Conservation (phyloP, 116 monocot species). For the Cymodocea nodosa region DNA sequence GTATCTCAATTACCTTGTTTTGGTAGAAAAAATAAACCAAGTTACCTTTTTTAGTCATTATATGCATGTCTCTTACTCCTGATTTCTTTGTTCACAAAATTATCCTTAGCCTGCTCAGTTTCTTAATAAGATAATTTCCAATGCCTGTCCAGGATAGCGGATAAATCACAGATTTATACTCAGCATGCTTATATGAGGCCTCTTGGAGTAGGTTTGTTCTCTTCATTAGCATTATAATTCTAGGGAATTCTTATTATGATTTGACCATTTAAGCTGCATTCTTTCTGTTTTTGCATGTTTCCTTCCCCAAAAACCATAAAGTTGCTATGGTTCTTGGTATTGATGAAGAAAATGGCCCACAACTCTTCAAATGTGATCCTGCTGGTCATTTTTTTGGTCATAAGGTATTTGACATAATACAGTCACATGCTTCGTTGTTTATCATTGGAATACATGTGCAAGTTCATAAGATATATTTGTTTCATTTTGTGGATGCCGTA, state of each 20-base stretch:
- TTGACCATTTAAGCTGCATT: not conserved
- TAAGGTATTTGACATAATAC: slow-evolving; percentile 31
- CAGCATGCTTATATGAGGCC: slow-evolving; percentile 99
- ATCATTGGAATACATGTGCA: too few relatives aligned
- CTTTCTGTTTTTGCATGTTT: not conserved
- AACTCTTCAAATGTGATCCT: slow-evolving; percentile 97
- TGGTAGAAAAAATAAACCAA: too few relatives aligned
- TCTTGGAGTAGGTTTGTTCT: slow-evolving; percentile 83
- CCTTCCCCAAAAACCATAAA: slow-evolving; percentile 11
- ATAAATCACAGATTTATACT: slow-evolving; percentile 92
- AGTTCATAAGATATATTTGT: not conserved
- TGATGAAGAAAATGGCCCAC: slow-evolving; percentile 96
- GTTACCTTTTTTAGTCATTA: too few relatives aligned
- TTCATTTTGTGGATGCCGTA: not conserved
- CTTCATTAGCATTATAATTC: not conserved
- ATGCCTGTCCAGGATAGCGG: slow-evolving; percentile 63
- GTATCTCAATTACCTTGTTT: too few relatives aligned
- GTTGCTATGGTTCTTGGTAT: slow-evolving; percentile 94
- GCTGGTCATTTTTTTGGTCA: slow-evolving; percentile 99
- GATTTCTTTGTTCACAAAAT: not conserved
- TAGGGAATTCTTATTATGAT: not conserved
- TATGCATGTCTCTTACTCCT: not conserved
- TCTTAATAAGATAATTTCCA: not conserved
- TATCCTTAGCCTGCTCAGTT: not conserved
- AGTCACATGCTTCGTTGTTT: not conserved